phyloP scores from a whole-genome alignment of 495 filamentous ascomycete genomes.

The Daldinia bambusicola region DNA sequence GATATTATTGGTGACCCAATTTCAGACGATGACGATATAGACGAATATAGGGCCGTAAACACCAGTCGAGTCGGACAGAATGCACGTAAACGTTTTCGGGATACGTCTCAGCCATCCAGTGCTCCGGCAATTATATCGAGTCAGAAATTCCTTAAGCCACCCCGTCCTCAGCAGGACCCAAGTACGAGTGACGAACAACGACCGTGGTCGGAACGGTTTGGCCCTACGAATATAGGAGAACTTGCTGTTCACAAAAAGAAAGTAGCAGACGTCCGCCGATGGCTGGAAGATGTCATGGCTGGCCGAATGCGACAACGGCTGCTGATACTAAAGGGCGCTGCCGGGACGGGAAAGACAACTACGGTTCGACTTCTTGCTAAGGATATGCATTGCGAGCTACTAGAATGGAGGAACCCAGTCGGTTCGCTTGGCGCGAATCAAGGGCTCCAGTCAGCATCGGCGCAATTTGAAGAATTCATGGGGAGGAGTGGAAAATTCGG shows the following conservation, averaged over 20 bases:
- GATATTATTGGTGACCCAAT: conserved; percentile 63
- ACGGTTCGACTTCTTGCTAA: conserved; percentile 80
- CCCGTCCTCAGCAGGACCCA: conserved; percentile 29
- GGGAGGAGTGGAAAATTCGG: conserved; percentile 79
- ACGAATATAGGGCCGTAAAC: conserved; percentile 50
- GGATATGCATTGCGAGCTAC: conserved; percentile 73
- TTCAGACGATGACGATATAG: conserved; percentile 61
- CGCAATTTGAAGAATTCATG: conserved; percentile 92
- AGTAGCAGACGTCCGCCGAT: conserved; percentile 82
- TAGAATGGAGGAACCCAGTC: conserved; percentile 91
- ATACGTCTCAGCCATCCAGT: conserved; percentile 30
- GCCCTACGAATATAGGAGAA: conserved; percentile 77
- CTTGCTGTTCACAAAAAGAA: conserved; percentile 94
- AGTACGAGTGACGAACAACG: conserved; percentile 55
- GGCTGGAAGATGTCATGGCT: conserved; percentile 78
- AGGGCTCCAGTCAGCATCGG: conserved; percentile 70
- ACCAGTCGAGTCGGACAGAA: conserved; percentile 58
- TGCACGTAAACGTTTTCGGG: conserved; percentile 58
- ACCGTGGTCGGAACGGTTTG: conserved; percentile 90
- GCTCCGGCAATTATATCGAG: conserved; percentile 30
- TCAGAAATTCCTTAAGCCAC: conserved; percentile 55
- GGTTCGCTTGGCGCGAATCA: conserved; percentile 66
- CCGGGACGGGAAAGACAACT: conserved; percentile 92
- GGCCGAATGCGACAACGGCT: conserved; percentile 74
- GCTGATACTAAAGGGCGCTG: conserved; percentile 88